A percentile compares a stretch with the other conserved stretches of the same genome.
Evolutionary conservation across 1,139 yeast species (phyloP).

Genomic region (Scheffersomyces segobiensis): DNA sequence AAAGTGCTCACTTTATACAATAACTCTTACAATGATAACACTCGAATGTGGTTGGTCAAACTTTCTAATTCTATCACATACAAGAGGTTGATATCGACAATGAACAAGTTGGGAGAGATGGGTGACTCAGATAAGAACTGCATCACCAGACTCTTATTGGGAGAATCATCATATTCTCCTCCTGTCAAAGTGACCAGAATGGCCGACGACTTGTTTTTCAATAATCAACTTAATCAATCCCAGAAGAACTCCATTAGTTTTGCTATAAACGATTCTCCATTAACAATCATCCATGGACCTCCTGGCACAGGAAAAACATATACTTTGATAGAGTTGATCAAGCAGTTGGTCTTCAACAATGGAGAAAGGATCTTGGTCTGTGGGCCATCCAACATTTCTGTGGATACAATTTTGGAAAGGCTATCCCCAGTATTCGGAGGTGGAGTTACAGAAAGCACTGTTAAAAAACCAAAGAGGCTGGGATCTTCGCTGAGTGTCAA

Average conservation of each 20-base stretch:
- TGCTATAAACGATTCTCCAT: constrained; percentile 39
- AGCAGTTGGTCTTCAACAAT: constrained; percentile 59
- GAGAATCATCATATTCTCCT: constrained; percentile 34
- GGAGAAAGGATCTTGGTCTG: constrained; percentile 80
- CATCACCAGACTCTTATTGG: constrained; percentile 47
- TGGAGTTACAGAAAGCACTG: constrained; percentile 5
- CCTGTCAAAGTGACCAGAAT: constrained; percentile 11
- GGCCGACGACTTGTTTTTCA: constrained; percentile 36
- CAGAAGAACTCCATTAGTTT: constrained; percentile 53
- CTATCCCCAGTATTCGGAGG: constrained; percentile 43
- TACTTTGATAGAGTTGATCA: constrained; percentile 80
- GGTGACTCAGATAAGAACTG: constrained; percentile 31
- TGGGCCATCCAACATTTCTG: constrained; percentile 95
- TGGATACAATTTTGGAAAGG: constrained; percentile 86
- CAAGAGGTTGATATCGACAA: constrained; percentile 76
- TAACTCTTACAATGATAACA: constrained; percentile 35
- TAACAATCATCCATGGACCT: constrained; percentile 51
- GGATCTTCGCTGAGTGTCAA: constrained; percentile 2
- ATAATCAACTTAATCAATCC: constrained; percentile 61
- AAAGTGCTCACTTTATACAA: constrained; percentile 44
- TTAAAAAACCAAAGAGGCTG: constrained; percentile 10
- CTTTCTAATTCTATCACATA: constrained; percentile 70
- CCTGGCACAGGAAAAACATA: constrained; percentile 67
- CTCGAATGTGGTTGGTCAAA: constrained; percentile 62
- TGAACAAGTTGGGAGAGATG: constrained; percentile 64